Evolutionary conservation across 1,284 basidiomycete species (phyloP).

Genomic region (Hemileia vastatrix): DNA sequence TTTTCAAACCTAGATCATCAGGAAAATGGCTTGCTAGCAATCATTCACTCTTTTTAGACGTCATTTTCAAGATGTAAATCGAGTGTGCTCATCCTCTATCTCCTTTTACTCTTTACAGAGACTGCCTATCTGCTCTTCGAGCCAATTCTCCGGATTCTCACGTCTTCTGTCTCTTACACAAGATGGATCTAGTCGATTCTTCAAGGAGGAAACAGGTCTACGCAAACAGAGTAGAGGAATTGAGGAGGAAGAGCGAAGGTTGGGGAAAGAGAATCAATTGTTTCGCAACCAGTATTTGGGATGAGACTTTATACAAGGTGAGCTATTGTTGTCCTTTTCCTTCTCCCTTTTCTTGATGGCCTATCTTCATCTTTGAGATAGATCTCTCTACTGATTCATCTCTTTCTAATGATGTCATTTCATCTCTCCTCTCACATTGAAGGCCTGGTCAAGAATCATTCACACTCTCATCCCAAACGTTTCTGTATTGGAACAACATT

Average conservation of each 20-base stretch:
- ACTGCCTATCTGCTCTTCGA: too few species aligned
- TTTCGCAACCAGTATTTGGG: too few species aligned
- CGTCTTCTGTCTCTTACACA: slow-evolving; percentile 86
- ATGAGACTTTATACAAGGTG: slow-evolving; percentile 91
- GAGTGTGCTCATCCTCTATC: too few species aligned
- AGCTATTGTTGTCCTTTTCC: slow-evolving; percentile 32
- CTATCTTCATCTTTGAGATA: slow-evolving; percentile 11
- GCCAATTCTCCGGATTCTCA: too few species aligned
- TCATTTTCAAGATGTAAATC: too few species aligned
- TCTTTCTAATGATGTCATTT: slow-evolving; percentile 2
- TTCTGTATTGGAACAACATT: slow-evolving; percentile 70
- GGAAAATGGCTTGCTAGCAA: too few species aligned
- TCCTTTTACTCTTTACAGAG: too few species aligned
- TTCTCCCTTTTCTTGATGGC: slow-evolving; percentile 6
- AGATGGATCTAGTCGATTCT: slow-evolving; percentile 70
- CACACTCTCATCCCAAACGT: slow-evolving; percentile 93
- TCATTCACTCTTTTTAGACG: too few species aligned
- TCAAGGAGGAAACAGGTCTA: slow-evolving; percentile 54
- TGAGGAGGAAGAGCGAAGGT: too few species aligned
- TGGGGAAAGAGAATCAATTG: too few species aligned
- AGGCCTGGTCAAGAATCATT: slow-evolving; percentile 97
- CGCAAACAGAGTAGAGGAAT: too few species aligned
- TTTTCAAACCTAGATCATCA: too few species aligned
- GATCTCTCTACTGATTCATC: neutral
- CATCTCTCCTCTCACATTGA: neutral